phyloP scores from a whole-genome alignment of 2,329 filamentous ascomycete species.

The Fusarium mundagurra region DNA sequence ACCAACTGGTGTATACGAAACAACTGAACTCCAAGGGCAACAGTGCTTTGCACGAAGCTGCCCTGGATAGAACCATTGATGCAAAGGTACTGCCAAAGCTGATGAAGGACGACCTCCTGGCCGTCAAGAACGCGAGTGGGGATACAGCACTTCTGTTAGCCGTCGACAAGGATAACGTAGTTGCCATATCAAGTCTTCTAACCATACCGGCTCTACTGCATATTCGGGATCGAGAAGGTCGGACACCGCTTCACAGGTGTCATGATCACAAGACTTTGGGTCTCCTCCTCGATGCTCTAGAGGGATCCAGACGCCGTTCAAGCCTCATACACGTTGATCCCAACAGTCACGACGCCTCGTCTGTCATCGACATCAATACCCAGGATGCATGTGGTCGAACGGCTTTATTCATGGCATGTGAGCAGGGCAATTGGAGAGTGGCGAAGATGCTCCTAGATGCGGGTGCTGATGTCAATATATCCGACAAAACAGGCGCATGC shows the following conservation, averaged over 20 bases:
- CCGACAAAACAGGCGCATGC: neutral
- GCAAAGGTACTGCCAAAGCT: too few relatives aligned
- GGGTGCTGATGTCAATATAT: accelerated
- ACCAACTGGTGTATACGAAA: too few relatives aligned
- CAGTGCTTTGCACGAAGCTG: neutral
- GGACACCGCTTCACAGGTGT: neutral
- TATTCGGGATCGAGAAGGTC: neutral
- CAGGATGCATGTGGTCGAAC: neutral
- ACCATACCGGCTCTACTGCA: too few relatives aligned
- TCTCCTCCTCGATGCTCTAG: neutral
- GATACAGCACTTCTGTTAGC: neutral
- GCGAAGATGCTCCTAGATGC: neutral
- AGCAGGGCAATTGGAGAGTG: neutral
- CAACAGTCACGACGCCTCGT: too few relatives aligned
- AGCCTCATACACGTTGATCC: neutral
- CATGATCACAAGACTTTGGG: neutral
- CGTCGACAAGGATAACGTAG: too few relatives aligned
- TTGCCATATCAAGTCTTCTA: too few relatives aligned
- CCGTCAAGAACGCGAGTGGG: neutral
- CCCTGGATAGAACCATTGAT: too few relatives aligned
- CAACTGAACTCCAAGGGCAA: too few relatives aligned
- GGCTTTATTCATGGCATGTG: neutral
- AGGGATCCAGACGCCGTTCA: accelerated
- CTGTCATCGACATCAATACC: neutral
- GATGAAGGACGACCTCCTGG: neutral